Conservation (phyloP, 306 rosid genomes). For the Comarum palustre region DNA sequence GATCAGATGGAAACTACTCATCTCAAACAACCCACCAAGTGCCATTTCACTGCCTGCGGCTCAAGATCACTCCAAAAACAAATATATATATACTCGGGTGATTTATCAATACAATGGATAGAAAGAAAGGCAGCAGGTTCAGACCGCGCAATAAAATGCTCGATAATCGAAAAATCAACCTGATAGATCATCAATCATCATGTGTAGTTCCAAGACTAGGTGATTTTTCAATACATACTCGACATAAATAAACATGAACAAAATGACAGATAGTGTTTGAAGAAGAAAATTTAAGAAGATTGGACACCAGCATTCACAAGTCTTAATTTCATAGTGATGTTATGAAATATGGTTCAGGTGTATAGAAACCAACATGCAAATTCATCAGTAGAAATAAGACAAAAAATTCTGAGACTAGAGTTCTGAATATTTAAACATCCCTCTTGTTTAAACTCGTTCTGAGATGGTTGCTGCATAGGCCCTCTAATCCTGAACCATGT, state of each 20-base stretch:
- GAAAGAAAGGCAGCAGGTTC: not conserved
- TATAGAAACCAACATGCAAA: not conserved
- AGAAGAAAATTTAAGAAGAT: not conserved
- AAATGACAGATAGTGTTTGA: not conserved
- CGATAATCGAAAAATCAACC: not conserved
- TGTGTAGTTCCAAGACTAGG: not conserved
- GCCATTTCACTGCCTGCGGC: not conserved
- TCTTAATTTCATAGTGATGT: not conserved
- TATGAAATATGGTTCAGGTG: not conserved
- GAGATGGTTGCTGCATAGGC: slow-evolving; percentile 32
- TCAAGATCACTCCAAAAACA: not conserved
- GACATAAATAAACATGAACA: not conserved
- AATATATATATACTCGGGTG: not conserved
- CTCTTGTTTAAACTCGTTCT: slow-evolving; percentile 16
- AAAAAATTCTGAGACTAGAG: not conserved
- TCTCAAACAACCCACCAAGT: not conserved
- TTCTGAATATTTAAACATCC: slow-evolving; percentile 14
- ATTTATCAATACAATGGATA: not conserved
- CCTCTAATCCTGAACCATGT: slow-evolving; percentile 43
- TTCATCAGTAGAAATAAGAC: slow-evolving; percentile 4
- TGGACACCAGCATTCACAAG: not conserved
- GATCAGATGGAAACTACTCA: slow-evolving; percentile 11
- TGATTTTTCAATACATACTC: slow-evolving; percentile 1
- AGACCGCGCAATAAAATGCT: not conserved
- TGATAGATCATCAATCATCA: not conserved